Base-by-base conservation (phyloP, 305 asterid species). In the Fraxinus platypoda region DNA sequence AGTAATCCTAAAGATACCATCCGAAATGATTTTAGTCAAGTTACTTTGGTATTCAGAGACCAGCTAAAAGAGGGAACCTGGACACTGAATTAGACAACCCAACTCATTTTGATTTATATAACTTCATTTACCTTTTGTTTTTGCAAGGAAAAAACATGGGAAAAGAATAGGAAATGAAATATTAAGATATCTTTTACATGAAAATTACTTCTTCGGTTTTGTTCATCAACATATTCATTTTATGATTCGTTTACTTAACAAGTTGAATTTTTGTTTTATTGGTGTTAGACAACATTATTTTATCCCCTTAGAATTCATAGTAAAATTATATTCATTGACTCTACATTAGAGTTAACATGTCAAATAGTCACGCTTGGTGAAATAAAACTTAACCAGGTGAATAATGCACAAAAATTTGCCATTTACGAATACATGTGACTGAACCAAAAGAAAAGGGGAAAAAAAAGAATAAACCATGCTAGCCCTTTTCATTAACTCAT, bases 401-500 rank as follows among this genome's bases (percentile, higher is more conserved):
- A 21, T 23, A 21, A 23, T 59, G 31, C 30, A 8, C 71, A 21
- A 59, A 59, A 62, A 62, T 8, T 64, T 66, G 19, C 35, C 35
- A 23, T 66, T 66, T 11, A 66, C 3, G 8, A 26, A 66, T 26
- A 12, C 9, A 59, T 0, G 35, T 66, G 74, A 26, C 74, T 26
- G 26, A 9, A 66, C 35, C 17, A 23, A 64, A 25, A 1, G 30
- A 25, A 64, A 62, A 62, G 17, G 52, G 52, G 17, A 49, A 15
- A 17, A 49, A 5, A 5, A 2, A n/a, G 34, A 66, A 31, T 17
- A 31, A 71, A 15, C 74, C 8, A 68, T 68, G 38, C 19, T 68
- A 81, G 33, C 54, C 77, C 49, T 34, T 81, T 73, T 70, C 59
- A 81, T 43, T 54, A 78, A 78, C n/a, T 66, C 13, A 79, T 46